Conservation (phyloP, 495 filamentous ascomycete genomes). For the Aspergillus nidulans region DNA sequence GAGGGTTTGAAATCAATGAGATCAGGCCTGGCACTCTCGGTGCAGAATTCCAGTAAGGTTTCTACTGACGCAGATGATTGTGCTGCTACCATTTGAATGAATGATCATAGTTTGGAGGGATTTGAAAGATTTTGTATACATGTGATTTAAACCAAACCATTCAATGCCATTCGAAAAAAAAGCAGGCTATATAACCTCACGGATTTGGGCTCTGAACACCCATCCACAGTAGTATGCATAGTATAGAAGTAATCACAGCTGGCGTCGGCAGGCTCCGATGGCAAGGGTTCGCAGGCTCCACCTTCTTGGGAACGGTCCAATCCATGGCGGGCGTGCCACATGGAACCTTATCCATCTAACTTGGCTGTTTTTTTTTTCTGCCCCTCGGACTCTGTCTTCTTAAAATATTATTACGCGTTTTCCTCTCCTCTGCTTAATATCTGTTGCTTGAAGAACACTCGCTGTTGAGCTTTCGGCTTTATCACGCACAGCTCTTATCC, state of each 20-base stretch:
- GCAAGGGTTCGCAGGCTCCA: neutral
- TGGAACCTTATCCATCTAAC: constrained; percentile 5
- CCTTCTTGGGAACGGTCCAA: neutral
- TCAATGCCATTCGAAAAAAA: neutral
- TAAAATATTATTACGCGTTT: neutral
- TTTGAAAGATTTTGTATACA: too few relatives aligned
- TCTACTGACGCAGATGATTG: neutral
- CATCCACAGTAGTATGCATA: neutral
- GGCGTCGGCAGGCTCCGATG: neutral
- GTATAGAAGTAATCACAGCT: neutral
- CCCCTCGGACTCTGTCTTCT: constrained; percentile 7
- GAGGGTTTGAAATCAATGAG: constrained; percentile 47
- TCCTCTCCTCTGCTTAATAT: constrained; percentile 10
- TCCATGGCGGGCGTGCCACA: constrained; percentile 1
- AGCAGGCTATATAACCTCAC: neutral
- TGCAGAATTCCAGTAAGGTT: constrained; percentile 7
- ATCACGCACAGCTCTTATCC: neutral
- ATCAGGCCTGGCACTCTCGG: constrained; percentile 25
- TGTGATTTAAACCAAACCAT: too few relatives aligned
- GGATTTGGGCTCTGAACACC: neutral
- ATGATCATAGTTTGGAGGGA: neutral
- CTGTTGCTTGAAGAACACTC: neutral
- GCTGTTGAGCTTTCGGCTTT: constrained; percentile 2
- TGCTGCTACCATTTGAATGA: neutral
- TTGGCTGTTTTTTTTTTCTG: constrained; percentile 7